Conservation (phyloP, 768 basidiomycete genomes). For the Lentinus brumalis region DNA sequence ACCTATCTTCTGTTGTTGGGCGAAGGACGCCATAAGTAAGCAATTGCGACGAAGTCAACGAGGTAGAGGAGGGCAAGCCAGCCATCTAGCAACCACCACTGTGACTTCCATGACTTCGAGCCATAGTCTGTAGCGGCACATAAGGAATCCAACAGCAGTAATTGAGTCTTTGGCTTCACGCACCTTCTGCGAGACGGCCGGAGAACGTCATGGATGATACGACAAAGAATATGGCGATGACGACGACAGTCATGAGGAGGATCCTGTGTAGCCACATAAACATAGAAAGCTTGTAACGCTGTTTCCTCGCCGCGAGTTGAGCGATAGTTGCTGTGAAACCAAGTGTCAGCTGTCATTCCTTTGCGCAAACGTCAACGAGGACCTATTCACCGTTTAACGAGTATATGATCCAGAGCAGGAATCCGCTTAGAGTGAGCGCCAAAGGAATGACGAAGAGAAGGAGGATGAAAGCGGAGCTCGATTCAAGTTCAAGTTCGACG, state of each 20-base stretch:
- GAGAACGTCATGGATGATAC: constrained; percentile 92
- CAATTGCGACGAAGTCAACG: constrained; percentile 73
- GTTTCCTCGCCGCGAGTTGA: constrained; percentile 84
- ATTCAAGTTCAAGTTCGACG: constrained; percentile 89
- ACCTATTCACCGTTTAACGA: constrained; percentile 68
- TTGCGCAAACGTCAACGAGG: not conserved
- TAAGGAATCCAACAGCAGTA: too few species aligned
- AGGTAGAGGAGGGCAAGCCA: constrained; percentile 91
- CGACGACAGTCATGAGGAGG: constrained; percentile 76
- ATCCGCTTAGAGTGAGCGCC: constrained; percentile 92
- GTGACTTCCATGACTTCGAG: constrained; percentile 82
- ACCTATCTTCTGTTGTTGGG: constrained; percentile 84
- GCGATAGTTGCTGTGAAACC: constrained; percentile 70
- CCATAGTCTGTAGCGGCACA: constrained; percentile 72
- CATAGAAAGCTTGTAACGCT: constrained; percentile 85
- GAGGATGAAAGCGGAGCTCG: constrained; percentile 81
- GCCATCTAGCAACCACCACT: constrained; percentile 98
- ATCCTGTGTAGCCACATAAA: constrained; percentile 86
- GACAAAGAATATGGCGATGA: constrained; percentile 89
- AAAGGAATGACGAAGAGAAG: constrained; percentile 92
- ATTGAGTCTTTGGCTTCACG: not conserved
- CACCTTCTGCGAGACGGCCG: constrained; percentile 88
- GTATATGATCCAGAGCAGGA: constrained; percentile 95
- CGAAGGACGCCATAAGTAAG: constrained; percentile 94
- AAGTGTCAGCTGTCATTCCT: constrained; percentile 16